Evolutionary conservation across 2,329 filamentous ascomycete species (phyloP).

Genomic region (Macroventuria anomochaeta): DNA sequence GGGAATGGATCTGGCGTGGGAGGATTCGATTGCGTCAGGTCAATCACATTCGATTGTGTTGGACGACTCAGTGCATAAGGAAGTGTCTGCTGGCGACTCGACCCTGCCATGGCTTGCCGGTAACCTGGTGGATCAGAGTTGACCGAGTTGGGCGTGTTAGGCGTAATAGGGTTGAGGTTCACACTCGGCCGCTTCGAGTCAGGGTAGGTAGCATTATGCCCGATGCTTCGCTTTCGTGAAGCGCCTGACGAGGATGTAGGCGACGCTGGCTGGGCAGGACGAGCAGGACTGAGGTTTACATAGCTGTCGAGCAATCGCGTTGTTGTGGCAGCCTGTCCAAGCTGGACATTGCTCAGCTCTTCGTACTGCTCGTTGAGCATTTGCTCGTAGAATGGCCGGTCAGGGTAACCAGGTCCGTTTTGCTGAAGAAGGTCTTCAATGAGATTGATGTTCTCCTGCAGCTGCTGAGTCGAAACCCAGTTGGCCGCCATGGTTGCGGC

Average conservation of each 20-base stretch:
- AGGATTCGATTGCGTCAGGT: constrained; percentile 36
- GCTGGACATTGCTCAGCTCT: background rate
- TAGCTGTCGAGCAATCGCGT: background rate
- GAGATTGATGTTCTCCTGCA: constrained; percentile 11
- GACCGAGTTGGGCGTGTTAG: constrained; percentile 29
- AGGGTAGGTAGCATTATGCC: constrained; percentile 20
- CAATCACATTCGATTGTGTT: constrained; percentile 15
- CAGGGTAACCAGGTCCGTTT: constrained; percentile 2
- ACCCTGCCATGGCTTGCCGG: constrained; percentile 10
- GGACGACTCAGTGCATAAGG: background rate
- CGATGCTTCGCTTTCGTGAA: constrained; percentile 37
- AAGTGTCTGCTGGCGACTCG: constrained; percentile 9
- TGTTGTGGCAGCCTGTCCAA: background rate
- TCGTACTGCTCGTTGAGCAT: constrained; percentile 15
- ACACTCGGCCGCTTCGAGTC: constrained; percentile 36
- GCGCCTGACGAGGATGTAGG: constrained; percentile 9
- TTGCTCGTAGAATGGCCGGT: constrained; percentile 10
- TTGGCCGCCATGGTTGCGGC: constrained; percentile 1
- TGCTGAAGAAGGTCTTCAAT: constrained; percentile 11
- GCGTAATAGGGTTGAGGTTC: constrained; percentile 31
- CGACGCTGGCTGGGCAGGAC: background rate
- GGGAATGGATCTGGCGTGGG: constrained; percentile 34
- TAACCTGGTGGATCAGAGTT: background rate
- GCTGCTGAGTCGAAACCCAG: constrained; percentile 1
- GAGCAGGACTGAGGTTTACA: background rate